These are phyloP conservation scores for Cardamine chenopodiifolia DNA, from an alignment of 345 rosid genomes.

Conservation along the genomic window DNA sequence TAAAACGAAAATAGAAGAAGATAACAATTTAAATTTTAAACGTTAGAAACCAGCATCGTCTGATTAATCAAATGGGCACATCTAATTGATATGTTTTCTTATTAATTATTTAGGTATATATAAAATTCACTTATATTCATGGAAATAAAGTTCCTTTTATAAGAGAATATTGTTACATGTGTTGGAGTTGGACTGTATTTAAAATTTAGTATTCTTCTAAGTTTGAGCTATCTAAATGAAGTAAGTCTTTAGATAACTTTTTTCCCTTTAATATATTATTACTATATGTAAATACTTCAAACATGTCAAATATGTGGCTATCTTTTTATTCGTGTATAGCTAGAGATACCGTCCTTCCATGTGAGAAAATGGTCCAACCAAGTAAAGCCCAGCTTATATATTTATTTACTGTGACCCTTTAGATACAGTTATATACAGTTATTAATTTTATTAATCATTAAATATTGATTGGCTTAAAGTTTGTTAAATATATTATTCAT, in stretches of 20 bases:
- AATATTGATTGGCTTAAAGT: conserved; percentile 40
- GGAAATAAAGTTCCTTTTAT: neutral
- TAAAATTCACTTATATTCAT: neutral
- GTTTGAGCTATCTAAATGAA: conserved; percentile 30
- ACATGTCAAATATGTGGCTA: conserved; percentile 39
- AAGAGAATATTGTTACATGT: conserved; percentile 35
- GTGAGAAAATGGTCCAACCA: conserved; percentile 42
- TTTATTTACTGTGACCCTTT: conserved; percentile 28
- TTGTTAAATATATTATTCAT: conserved; percentile 20
- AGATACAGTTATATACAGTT: neutral
- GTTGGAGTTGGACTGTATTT: conserved; percentile 30
- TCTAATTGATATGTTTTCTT: neutral
- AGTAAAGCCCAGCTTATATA: conserved; percentile 27
- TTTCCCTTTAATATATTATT: conserved; percentile 5
- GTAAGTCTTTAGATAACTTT: conserved; percentile 33
- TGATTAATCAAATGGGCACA: neutral
- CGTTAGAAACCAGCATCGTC: neutral
- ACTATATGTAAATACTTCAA: conserved; percentile 7
- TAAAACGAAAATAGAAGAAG: too few species aligned
- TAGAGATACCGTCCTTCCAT: conserved; percentile 31
- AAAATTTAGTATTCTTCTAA: conserved; percentile 20
- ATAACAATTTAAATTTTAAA: too few species aligned
- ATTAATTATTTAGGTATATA: too few species aligned
- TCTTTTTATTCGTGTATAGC: conserved; percentile 32
- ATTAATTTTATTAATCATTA: conserved; percentile 34